Conservation (phyloP, 1,284 basidiomycete genomes). For the Fomes fomentarius region DNA sequence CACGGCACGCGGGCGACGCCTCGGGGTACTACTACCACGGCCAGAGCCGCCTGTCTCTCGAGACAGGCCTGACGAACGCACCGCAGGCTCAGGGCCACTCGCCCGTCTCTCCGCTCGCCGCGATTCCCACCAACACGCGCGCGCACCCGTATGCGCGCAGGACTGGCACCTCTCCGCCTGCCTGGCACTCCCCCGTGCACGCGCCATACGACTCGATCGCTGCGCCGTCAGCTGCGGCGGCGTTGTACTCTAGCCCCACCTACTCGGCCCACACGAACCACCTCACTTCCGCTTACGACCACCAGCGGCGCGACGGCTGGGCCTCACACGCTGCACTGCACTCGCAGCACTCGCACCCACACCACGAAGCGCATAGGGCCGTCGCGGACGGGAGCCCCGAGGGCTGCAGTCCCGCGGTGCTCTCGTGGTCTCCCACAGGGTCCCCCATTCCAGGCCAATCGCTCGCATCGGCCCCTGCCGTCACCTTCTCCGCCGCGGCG, state of each 20-base stretch:
- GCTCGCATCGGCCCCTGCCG: constrained; percentile 31
- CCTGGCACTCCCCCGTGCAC: constrained; percentile 23
- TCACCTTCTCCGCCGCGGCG: constrained; percentile 25
- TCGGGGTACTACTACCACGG: constrained; percentile 24
- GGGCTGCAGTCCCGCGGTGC: constrained; percentile 19
- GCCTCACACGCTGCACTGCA: constrained; percentile 21
- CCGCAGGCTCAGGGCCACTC: constrained; percentile 15
- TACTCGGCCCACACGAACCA: constrained; percentile 17
- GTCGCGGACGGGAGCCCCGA: constrained; percentile 21
- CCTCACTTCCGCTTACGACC: constrained; percentile 21
- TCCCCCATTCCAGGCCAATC: constrained; percentile 25
- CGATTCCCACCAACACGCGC: constrained; percentile 17
- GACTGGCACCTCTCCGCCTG: constrained; percentile 17
- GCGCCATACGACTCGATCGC: constrained; percentile 20
- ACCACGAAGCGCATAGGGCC: constrained; percentile 21
- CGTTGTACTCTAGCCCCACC: constrained; percentile 22
- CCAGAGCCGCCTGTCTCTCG: constrained; percentile 22
- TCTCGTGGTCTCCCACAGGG: constrained; percentile 29
- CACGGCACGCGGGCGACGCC: constrained; percentile 25
- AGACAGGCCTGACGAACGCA: constrained; percentile 18
- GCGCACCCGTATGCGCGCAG: constrained; percentile 21
- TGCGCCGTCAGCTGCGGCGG: constrained; percentile 14
- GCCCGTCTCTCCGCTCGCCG: constrained; percentile 13
- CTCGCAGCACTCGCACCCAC: constrained; percentile 10
- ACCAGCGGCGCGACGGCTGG: constrained; percentile 28